Base-by-base conservation (phyloP, 176 grass and related monocot species). In the Paspalum vaginatum region DNA sequence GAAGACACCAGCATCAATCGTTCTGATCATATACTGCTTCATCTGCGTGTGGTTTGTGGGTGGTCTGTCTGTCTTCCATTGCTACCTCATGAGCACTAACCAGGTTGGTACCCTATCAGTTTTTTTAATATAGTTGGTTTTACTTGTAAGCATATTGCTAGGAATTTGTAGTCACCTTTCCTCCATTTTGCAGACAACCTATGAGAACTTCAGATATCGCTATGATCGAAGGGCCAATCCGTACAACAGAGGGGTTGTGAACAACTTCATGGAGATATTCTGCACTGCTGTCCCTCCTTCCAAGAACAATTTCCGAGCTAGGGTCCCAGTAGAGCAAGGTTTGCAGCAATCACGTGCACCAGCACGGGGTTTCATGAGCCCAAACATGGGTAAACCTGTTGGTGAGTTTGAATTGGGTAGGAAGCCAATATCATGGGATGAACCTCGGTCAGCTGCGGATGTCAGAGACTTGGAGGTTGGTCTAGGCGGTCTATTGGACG, bases 31-130 rank as follows among this genome's bases (percentile, higher is more conserved):
- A 70, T 94, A 93, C 84, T 91, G 83, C 73, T 97, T 97, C 87
- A 86, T 97, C 37, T 93, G 88, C 61, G 89, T 97, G 24, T 97
- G 94, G 94, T 97, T 97, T 86, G 89, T 97, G 54, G 94, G 94
- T 62, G 94, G 94, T 57, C 84, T 94, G 40, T 97, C 91, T 37
- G 94, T 93, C 57, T 97, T 97, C 84, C 94, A 97, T 86, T 91
- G 91, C 71, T 97, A 97, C 83, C 89, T 97, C 63, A 94, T 94
- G 18, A 93, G 94, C 87, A 97, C 94, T 40, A 97, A 97, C 54
- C 94, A 94, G 88, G 94, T 97, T 61, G 20, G 52, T 79, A 54
- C 68, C n/a, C 21, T 71, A 42, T 61, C 17, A 11, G 16, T 9
- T 45, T 59, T 87, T 87, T 47, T 61, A 64, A 39, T 57, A 20